These are phyloP conservation scores for Tetrapisispora namnaoensis DNA, from an alignment of 805 yeast genomes.

Conservation along the genomic window DNA sequence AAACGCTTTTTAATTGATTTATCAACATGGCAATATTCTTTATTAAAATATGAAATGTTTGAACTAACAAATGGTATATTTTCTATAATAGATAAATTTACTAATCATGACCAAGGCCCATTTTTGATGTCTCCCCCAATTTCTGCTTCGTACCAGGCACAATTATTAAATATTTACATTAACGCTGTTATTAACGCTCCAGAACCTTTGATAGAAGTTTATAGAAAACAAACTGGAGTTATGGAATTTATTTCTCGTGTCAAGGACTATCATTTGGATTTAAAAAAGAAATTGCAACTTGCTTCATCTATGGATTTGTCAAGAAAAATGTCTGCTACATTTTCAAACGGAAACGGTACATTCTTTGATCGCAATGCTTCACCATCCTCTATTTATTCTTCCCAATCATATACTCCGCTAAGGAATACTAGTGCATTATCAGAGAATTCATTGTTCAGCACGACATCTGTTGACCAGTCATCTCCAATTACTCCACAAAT, in stretches of 20 bases:
- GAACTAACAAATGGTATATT: constrained; percentile 21
- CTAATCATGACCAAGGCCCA: constrained; percentile 21
- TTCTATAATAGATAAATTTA: constrained; percentile 18
- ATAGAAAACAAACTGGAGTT: constrained; percentile 18
- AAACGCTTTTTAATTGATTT: constrained; percentile 42
- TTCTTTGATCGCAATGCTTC: constrained; percentile 13
- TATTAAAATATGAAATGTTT: constrained; percentile 24
- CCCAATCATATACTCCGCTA: constrained; percentile 25
- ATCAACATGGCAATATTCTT: constrained; percentile 37
- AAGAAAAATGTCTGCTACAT: constrained; percentile 10
- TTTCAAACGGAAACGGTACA: constrained; percentile 6
- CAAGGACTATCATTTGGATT: constrained; percentile 13
- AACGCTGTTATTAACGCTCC: constrained; percentile 16
- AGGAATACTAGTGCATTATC: constrained; percentile 26
- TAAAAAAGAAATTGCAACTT: constrained; percentile 18
- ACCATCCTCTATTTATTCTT: constrained; percentile 17
- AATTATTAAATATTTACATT: constrained; percentile 14
- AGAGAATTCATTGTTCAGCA: constrained; percentile 26
- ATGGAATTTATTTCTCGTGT: constrained; percentile 13
- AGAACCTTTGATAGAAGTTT: constrained; percentile 13
- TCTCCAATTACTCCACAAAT: constrained; percentile 29
- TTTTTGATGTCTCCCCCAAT: constrained; percentile 19
- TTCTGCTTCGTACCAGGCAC: constrained; percentile 14
- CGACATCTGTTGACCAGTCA: constrained; percentile 14
- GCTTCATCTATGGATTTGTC: constrained; percentile 23